phyloP scores from a whole-genome alignment of 2,329 filamentous ascomycete genomes.

The Fusarium sacchari region DNA sequence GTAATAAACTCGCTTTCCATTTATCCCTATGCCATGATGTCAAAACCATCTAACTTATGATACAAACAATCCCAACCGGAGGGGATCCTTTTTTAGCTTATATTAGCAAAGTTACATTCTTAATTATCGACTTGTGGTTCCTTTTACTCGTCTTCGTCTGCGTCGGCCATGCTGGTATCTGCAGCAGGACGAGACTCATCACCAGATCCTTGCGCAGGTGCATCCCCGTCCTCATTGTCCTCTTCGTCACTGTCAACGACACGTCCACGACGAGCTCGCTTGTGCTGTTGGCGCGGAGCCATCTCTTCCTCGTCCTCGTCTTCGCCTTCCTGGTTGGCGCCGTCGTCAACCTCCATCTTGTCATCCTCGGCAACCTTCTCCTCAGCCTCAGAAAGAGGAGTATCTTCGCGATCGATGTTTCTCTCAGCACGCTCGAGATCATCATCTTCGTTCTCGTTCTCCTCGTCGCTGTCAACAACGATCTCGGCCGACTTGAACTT shows the following conservation, averaged over 20 bases:
- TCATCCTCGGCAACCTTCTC: constrained; percentile 53
- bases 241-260: constrained; percentile 67
- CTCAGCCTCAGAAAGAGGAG: constrained; percentile 51
- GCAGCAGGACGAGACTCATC: constrained; percentile 44
- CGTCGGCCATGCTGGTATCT: constrained; percentile 56
- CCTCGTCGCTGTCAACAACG: constrained; percentile 79
- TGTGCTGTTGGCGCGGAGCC: constrained; percentile 54
- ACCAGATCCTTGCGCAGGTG: constrained; percentile 25
- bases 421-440: constrained; percentile 59
- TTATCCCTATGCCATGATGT: constrained; percentile 13
- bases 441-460: constrained; percentile 52
- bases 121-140: constrained; percentile 3
- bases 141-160: constrained; percentile 45
- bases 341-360: constrained; percentile 64
- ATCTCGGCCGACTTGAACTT: constrained; percentile 91
- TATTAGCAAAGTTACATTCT: constrained; percentile 29
- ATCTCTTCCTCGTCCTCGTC: constrained; percentile 63
- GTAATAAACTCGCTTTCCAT: constrained; percentile 38
- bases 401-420: constrained; percentile 51
- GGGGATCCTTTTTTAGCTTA: constrained; percentile 7
- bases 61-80: constrained; percentile 22
- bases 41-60: constrained; percentile 36
- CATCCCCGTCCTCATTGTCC: constrained; percentile 46
- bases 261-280: constrained; percentile 60
- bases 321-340: constrained; percentile 49